A percentile compares a stretch with the other conserved stretches of the same genome.
These are phyloP conservation scores for Fomitopsis schrenkii DNA, from an alignment of 1,284 basidiomycete species.

Conservation along the genomic window DNA sequence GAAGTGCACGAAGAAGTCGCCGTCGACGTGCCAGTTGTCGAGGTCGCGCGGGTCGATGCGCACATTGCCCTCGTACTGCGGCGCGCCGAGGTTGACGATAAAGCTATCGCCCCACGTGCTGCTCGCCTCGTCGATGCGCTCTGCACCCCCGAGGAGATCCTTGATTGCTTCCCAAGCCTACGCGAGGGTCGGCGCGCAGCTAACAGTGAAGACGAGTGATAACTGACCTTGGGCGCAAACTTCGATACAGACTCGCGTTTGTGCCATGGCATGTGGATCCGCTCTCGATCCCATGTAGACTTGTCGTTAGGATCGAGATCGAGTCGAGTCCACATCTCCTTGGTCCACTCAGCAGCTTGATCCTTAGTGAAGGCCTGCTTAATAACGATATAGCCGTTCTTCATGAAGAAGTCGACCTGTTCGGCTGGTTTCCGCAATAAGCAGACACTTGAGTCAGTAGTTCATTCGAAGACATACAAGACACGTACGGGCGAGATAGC, in stretches of 20 bases:
- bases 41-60: slow-evolving; percentile 38
- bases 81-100: slow-evolving; percentile 54
- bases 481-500: slow-evolving; percentile 23
- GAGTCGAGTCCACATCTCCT: slow-evolving; percentile 48
- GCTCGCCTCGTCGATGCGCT: slow-evolving; percentile 45
- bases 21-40: slow-evolving; percentile 63
- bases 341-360: slow-evolving; percentile 45
- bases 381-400: slow-evolving; percentile 52
- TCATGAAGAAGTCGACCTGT: slow-evolving; percentile 50
- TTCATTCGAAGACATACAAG: neutral
- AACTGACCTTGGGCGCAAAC: slow-evolving; percentile 48
- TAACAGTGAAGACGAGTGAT: neutral
- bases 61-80: slow-evolving; percentile 34
- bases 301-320: slow-evolving; percentile 49
- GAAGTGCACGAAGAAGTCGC: slow-evolving; percentile 62
- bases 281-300: slow-evolving; percentile 49
- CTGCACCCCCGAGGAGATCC: slow-evolving; percentile 55
- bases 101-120: slow-evolving; percentile 55
- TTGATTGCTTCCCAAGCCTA: slow-evolving; percentile 56
- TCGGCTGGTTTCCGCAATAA: slow-evolving; percentile 24
- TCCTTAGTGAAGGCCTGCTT: slow-evolving; percentile 49
- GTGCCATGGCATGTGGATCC: slow-evolving; percentile 55
- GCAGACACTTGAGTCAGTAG: neutral
- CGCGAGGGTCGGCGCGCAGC: neutral
- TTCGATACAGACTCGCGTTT: slow-evolving; percentile 38